These are phyloP conservation scores for Candida sanyaensis DNA, from an alignment of 1,139 yeast genomes.

Conservation along the genomic window DNA sequence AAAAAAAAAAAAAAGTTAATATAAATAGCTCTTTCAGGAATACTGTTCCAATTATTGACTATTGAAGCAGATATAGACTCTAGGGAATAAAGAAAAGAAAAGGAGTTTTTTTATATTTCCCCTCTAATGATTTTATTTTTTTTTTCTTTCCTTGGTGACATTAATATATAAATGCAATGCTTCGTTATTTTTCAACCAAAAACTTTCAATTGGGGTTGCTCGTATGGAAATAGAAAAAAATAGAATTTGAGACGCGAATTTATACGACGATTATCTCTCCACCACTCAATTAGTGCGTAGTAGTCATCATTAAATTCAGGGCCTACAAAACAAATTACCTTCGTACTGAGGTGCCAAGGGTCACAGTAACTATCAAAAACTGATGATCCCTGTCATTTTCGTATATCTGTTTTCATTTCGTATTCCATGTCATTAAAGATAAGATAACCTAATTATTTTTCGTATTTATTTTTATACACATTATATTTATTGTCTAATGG, in stretches of 20 bases:
- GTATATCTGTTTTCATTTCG: not conserved
- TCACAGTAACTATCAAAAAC: not conserved
- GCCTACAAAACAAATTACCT: too few species aligned
- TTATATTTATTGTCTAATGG: not conserved
- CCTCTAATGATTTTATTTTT: not conserved
- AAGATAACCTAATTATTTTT: too few species aligned
- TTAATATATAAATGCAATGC: not conserved
- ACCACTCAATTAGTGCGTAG: not conserved
- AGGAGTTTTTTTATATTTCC: not conserved
- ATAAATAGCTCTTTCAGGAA: not conserved
- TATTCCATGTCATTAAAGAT: too few species aligned
- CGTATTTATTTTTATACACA: not conserved
- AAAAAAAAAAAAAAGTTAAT: not conserved
- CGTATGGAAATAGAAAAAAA: not conserved
- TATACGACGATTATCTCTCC: constrained; percentile 1
- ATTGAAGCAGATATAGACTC: not conserved
- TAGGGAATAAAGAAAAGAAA: not conserved
- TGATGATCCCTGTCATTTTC: not conserved
- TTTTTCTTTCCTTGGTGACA: not conserved
- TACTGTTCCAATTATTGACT: not conserved
- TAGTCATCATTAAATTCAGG: not conserved
- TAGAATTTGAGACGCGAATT: not conserved
- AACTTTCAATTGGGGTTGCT: not conserved
- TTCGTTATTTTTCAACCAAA: not conserved
- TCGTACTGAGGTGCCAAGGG: too few species aligned